These are phyloP conservation scores for Castanospermum australe DNA, from an alignment of 306 rosid species.

Conservation along the genomic window DNA sequence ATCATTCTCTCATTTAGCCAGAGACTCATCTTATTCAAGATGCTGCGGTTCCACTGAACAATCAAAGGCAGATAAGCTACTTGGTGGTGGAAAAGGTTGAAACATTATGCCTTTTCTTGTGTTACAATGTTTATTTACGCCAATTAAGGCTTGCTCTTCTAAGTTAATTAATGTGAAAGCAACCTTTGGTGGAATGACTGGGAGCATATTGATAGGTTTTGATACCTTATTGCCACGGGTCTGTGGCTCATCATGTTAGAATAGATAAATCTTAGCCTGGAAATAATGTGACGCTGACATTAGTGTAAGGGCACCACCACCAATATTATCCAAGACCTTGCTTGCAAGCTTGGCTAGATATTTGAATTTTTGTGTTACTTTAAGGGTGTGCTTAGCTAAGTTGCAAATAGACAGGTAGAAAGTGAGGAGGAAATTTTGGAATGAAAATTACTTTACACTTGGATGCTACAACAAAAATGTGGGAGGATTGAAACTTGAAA, in stretches of 20 bases:
- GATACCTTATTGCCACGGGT: not conserved
- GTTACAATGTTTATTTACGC: not conserved
- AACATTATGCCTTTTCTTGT: constrained; percentile 21
- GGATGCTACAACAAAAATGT: constrained; percentile 16
- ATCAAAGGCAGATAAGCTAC: constrained; percentile 76
- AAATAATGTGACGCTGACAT: constrained; percentile 17
- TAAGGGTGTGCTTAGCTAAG: constrained; percentile 9
- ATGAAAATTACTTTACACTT: not conserved
- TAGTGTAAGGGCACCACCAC: not conserved
- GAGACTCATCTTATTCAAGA: constrained; percentile 47
- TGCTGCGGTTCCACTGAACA: constrained; percentile 40
- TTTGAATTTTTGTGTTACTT: constrained; percentile 4
- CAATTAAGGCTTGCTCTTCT: constrained; percentile 9
- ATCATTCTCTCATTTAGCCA: constrained; percentile 68
- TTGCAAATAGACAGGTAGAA: no score
- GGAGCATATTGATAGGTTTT: not conserved
- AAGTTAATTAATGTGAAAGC: not conserved
- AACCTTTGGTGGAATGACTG: constrained; percentile 5
- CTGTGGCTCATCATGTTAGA: constrained; percentile 19
- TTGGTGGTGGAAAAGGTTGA: constrained; percentile 84
- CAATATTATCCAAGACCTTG: constrained; percentile 7
- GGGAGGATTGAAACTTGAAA: not conserved
- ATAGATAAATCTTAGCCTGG: constrained; percentile 9
- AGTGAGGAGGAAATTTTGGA: no score
- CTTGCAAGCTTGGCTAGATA: not conserved